A percentile compares a stretch with the other conserved stretches of the same genome.
These are phyloP conservation scores for Exophiala oligosperma DNA, from an alignment of 2,329 filamentous ascomycete genomes.

Conservation along the genomic window DNA sequence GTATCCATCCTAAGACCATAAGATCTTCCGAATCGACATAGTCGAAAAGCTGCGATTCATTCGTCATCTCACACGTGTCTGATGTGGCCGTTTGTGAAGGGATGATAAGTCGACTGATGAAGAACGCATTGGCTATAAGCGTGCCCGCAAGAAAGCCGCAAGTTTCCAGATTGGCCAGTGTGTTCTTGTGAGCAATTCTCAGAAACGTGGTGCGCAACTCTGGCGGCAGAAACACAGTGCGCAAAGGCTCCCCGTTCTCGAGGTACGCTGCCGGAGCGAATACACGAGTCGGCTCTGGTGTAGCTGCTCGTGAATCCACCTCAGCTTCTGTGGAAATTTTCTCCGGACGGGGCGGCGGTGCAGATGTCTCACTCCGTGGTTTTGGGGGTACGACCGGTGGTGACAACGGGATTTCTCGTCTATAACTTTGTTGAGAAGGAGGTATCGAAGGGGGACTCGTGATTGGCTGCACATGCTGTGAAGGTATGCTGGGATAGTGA, in stretches of 20 bases:
- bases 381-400: constrained; percentile 26
- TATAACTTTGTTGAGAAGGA: background rate
- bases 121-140: constrained; percentile 87
- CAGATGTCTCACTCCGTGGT: constrained; percentile 6
- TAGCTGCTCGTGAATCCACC: constrained; percentile 19
- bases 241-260: constrained; percentile 82
- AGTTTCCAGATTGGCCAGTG: constrained; percentile 79
- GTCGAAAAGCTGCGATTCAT: constrained; percentile 81
- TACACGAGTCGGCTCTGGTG: constrained; percentile 60
- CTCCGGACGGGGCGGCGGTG: constrained; percentile 31
- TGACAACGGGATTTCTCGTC: constrained; percentile 3
- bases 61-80: constrained; percentile 92
- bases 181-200: constrained; percentile 72
- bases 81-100: constrained; percentile 86
- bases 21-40: constrained; percentile 78
- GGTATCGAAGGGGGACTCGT: constrained; percentile 2
- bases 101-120: constrained; percentile 84
- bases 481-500: constrained; percentile 46
- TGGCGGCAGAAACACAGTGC: constrained; percentile 82
- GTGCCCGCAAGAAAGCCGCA: constrained; percentile 93
- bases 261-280: constrained; percentile 85
- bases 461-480: constrained; percentile 12
- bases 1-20: constrained; percentile 92
- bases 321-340: constrained; percentile 13
- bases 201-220: constrained; percentile 75